Evolutionary conservation across 1,139 yeast genomes (phyloP), one percentile per base, ranked within the genome.

Genomic region (Yamadazyma jaroonii): DNA sequence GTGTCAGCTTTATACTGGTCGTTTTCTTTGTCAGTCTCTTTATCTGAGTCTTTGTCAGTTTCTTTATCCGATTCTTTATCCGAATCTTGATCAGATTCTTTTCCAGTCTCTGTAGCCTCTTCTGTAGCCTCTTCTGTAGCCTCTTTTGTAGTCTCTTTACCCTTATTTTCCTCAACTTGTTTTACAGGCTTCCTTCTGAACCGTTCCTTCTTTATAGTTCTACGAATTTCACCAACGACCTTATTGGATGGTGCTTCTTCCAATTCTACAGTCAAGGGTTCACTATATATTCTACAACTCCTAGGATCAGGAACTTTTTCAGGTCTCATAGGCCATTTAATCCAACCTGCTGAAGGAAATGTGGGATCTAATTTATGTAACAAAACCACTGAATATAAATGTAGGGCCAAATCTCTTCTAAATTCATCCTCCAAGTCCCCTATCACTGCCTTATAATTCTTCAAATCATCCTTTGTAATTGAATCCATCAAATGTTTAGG

Each of bases 371-470:
- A 46, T 14, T 60, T 51, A 33, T 64, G 72, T 3, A 74, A 49
- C 21, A 79, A 55, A 34, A 64, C 58, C 0, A 74, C 43, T 9
- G 77, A 65, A 49, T 77, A 79, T 6, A 80, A 54, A 54, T 80
- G 86, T 1, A 74, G 42, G 0, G 76, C 73, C 25, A 79, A 55
- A 51, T 80, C 84, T 10, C 52, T 53, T 9, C 73, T 54, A 40
- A 65, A 72, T 3, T 69, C 72, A 2, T 58, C 57, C 45, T 79
- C 80, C 12, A 77, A 42, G 8, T 53, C 47, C 11, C 24, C 12
- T 7, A 40, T 21, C 10, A n/a, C n/a, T n/a, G n/a, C n/a, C n/a
- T n/a, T n/a, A n/a, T n/a, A n/a, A n/a, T n/a, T n/a, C n/a, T n/a
- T n/a, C n/a, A n/a, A n/a, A n/a, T 39, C 38, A 10, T 36, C 34